Percentiles rank a stretch among this genome's conserved stretches.
phyloP scores from a whole-genome alignment of 2,329 filamentous ascomycete species.

The Pestalotiopsis sp. region DNA sequence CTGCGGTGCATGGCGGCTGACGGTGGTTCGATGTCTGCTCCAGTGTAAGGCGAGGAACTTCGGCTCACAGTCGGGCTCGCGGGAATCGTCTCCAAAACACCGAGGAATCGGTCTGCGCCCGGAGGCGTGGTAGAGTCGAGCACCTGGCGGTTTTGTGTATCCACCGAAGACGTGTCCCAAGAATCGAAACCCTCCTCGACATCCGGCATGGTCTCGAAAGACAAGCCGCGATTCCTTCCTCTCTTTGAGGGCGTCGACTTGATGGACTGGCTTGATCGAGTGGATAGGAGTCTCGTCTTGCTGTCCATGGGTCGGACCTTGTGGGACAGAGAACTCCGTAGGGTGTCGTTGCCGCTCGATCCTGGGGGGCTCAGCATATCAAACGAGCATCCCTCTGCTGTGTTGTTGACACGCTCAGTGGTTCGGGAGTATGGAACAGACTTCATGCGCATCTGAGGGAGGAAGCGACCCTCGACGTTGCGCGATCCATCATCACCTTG shows the following conservation, averaged over 20 bases:
- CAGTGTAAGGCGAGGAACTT: constrained; percentile 64
- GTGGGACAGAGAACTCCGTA: constrained; percentile 51
- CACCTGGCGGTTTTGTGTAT: constrained; percentile 62
- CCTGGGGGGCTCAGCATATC: constrained; percentile 44
- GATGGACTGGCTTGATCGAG: constrained; percentile 34
- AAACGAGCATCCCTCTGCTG: constrained; percentile 35
- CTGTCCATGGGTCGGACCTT: constrained; percentile 59
- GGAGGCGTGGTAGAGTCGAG: constrained; percentile 48
- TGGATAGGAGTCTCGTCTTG: constrained; percentile 54
- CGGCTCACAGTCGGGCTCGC: constrained; percentile 66
- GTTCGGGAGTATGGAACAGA: constrained; percentile 55
- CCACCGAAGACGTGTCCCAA: constrained; percentile 74
- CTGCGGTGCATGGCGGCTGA: constrained; percentile 43
- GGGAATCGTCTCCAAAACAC: constrained; percentile 65
- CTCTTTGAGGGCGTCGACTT: constrained; percentile 23
- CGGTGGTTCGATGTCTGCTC: constrained; percentile 59
- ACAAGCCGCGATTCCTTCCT: not conserved
- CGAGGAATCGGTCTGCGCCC: constrained; percentile 52
- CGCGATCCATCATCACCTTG: constrained; percentile 30
- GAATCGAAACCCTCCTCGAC: constrained; percentile 70
- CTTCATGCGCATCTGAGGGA: constrained; percentile 46
- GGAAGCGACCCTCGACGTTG: constrained; percentile 33
- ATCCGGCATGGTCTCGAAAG: constrained; percentile 28
- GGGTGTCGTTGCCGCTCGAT: constrained; percentile 48
- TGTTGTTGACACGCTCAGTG: constrained; percentile 33